Base-by-base conservation (phyloP, 306 rosid genomes). In the Fragaria nilgerrensis region DNA sequence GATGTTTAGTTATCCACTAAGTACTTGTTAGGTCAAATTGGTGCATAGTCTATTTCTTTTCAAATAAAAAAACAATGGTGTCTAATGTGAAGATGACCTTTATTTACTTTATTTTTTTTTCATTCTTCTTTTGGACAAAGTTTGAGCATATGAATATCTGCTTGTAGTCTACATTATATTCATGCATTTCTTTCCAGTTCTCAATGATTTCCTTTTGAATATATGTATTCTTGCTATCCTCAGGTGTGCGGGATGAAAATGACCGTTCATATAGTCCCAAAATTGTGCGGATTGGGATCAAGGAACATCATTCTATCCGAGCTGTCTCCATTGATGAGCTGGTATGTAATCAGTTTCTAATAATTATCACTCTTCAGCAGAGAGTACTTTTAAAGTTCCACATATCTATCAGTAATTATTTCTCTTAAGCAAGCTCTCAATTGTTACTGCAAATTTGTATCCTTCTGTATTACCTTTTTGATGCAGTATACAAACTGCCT, bases 231-330 rank as follows among this genome's bases (percentile, higher is more conserved):
- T 72, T 74, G 73, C 86, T 79, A 9, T 58, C 34, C 5, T 10
- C 85, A 94, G 98, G 98, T 52, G 82, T 92, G 43, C 98, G 86
- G n/a, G 97, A 94, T 88, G 98, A 94, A 89, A 87, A 78, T 89
- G 85, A 86, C 78, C 92, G 77, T 75, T 8, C 86, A 22, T 94
- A 94, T 82, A 85, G 82, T 78, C 98, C 98, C 45, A 94, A 94
- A 78, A 80, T 90, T 85, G 97, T 94, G 70, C 86, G 98, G 73
- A 89, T 94, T 78, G 98, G 98, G 86, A 89, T 94, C 22, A 90
- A 84, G 82, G 87, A 89, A 64, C 98, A 94, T 84, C 97, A 93
- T 84, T 92, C 98, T 72, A 90, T 94, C 79, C 92, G 89, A 83
- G 72, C 92, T 20, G 97, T 92, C 80, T 81, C 93, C 82, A 83